Evolutionary conservation across 2,329 filamentous ascomycete genomes (phyloP), one percentile per base, ranked within the genome.

Genomic region (Claviceps humidiphila): DNA sequence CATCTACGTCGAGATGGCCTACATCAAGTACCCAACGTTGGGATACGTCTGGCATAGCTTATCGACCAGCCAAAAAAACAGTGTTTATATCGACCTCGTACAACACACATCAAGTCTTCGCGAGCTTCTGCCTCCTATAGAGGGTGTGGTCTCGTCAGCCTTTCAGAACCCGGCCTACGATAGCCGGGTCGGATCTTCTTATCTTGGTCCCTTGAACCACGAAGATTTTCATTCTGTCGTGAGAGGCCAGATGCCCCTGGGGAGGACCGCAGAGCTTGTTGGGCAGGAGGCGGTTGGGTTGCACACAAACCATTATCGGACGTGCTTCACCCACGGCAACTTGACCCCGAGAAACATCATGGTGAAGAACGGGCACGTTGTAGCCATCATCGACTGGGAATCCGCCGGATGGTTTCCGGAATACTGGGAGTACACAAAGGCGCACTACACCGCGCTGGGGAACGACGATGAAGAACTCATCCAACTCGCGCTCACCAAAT

Each of bases 321-420:
- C 56, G 17, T 49, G 45, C 26, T 63, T 65, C 39, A 58, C 62
- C 2, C 61, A 66, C 47, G 61, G 54, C 14, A 61, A 66, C 26
- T 51, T 64, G 5, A 53, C 49, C 1, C 56, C 58, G 17, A 55
- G 59, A 39, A 65, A 65, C 46, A 63, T 65, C 20, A 61, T 66
- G 3, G 58, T 65, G 5, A 54, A 53, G 5, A 30, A 51, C 7
- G 59, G 60, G 9, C 61, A 57, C 17, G 54, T 66, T 5, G 58
- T 53, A 45, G 61, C 60, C 4, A 59, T 64, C n/a, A 58, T 67
- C 42, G 63, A 66, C 49, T 66, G 62, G 61, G 63, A 40, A 4
- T 63, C 62, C 56, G 54, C 68, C 3, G 68, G 68, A 51, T 66
- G 64, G 61, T 65, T 65, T 53, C 64, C 63, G 1, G 63, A 65